phyloP scores from a whole-genome alignment of 2,329 filamentous ascomycete genomes.

The Xylaria sp. region DNA sequence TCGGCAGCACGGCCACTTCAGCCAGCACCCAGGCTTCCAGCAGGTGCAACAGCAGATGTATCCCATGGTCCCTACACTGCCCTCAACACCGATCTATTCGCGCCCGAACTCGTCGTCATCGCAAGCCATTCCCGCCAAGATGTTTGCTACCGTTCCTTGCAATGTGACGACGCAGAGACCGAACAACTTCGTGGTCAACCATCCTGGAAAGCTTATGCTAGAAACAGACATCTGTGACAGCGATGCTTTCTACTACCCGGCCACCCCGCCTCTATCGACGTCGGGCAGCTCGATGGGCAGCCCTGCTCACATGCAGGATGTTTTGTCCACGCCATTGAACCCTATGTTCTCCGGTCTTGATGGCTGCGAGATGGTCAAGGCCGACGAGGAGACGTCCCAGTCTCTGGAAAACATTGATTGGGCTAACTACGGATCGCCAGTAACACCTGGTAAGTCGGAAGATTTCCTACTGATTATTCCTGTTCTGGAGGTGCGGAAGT shows the following conservation, averaged over 20 bases:
- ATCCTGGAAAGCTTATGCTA: constrained; percentile 66
- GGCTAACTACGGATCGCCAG: constrained; percentile 79
- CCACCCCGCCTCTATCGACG: constrained; percentile 87
- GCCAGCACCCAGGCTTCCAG: constrained; percentile 69
- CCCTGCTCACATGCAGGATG: constrained; percentile 76
- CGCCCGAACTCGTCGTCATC: constrained; percentile 74
- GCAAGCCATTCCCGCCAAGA: constrained; percentile 63
- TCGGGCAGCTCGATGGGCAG: constrained; percentile 88
- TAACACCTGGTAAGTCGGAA: constrained; percentile 84
- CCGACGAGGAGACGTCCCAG: constrained; percentile 78
- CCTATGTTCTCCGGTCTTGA: constrained; percentile 80
- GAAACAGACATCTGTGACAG: constrained; percentile 77
- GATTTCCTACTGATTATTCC: not conserved
- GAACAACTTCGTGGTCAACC: constrained; percentile 62
- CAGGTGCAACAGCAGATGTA: constrained; percentile 65
- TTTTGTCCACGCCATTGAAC: constrained; percentile 85
- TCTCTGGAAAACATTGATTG: constrained; percentile 79
- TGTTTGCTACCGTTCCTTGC: constrained; percentile 68
- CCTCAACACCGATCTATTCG: constrained; percentile 72
- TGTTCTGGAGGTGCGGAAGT: not conserved
- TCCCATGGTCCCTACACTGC: constrained; percentile 67
- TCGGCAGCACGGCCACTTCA: constrained; percentile 81
- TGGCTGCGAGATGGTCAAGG: constrained; percentile 73
- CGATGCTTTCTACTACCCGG: constrained; percentile 77
- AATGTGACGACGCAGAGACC: constrained; percentile 84